Conservation (phyloP, 169 alveolate genomes). For the Eimeria acervulina region DNA sequence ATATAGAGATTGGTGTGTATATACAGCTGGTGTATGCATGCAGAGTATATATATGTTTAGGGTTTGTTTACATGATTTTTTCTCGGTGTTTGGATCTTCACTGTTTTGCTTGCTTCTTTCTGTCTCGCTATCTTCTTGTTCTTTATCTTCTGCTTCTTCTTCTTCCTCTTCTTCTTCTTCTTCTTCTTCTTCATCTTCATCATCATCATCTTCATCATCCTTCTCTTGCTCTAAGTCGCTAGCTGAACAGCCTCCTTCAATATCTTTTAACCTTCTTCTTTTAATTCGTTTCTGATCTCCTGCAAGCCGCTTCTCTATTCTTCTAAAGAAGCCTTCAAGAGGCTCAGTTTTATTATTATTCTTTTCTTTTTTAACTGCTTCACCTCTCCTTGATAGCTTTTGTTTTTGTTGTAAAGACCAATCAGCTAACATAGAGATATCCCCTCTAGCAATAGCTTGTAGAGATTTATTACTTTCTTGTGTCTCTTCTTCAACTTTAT, state of each 20-base stretch:
- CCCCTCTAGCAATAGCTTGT: conserved; percentile 80
- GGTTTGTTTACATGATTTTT: too few species aligned
- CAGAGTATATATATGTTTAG: too few species aligned
- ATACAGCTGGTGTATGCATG: too few species aligned
- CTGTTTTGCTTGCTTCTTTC: not conserved
- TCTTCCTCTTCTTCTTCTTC: conserved; percentile 13
- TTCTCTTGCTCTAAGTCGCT: not conserved
- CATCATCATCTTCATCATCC: conserved; percentile 9
- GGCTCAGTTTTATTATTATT: not conserved
- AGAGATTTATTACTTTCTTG: conserved; percentile 71
- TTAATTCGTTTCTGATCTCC: not conserved
- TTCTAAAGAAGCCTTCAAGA: conserved; percentile 13
- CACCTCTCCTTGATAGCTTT: not conserved
- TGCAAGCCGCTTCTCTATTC: not conserved
- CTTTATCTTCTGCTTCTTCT: not conserved
- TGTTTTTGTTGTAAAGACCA: conserved; percentile 55
- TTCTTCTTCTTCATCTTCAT: not conserved
- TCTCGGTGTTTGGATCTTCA: too few species aligned
- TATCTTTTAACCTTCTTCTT: conserved; percentile 20
- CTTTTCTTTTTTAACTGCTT: not conserved
- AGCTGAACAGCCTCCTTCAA: conserved; percentile 22
- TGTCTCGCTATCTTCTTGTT: not conserved
- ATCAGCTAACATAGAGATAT: conserved; percentile 71
- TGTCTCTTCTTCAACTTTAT: conserved; percentile 73
- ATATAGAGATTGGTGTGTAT: too few species aligned